phyloP scores from a whole-genome alignment of 1,284 basidiomycete genomes.

The Cryptococcus neoformans region DNA sequence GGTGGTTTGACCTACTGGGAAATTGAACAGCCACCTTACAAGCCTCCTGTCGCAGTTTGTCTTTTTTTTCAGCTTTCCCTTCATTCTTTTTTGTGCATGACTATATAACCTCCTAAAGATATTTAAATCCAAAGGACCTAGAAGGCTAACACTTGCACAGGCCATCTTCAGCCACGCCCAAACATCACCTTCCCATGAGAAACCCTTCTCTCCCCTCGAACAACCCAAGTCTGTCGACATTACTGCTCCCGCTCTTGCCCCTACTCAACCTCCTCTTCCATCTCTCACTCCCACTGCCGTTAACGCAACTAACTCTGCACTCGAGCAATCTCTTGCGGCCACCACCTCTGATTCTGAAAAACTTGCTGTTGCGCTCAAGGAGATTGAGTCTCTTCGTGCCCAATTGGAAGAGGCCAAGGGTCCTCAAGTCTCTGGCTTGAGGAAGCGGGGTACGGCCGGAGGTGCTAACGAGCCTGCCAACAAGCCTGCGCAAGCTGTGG shows the following conservation, averaged over 20 bases:
- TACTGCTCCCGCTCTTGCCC: conserved; percentile 5
- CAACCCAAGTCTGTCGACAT: conserved; percentile 6
- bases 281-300: conserved; percentile 28
- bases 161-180: conserved; percentile 37
- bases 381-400: conserved; percentile 45
- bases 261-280: conserved; percentile 23
- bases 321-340: conserved; percentile 35
- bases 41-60: conserved; percentile 11
- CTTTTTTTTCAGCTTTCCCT: neutral
- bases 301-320: conserved; percentile 31
- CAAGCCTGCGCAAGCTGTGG: conserved; percentile 22
- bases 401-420: conserved; percentile 34
- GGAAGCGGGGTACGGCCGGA: conserved; percentile 37
- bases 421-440: conserved; percentile 40
- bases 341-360: conserved; percentile 45
- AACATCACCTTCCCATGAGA: conserved; percentile 24
- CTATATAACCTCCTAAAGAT: conserved; percentile 6
- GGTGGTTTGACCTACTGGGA: conserved; percentile 38
- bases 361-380: conserved; percentile 38
- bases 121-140: neutral
- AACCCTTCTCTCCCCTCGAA: conserved; percentile 10
- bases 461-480: conserved; percentile 20
- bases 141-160: conserved; percentile 10
- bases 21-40: conserved; percentile 16
- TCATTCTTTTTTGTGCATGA: conserved; percentile 17